Conservation (phyloP, 305 asterid species). For the Fraxinus paxiana region DNA sequence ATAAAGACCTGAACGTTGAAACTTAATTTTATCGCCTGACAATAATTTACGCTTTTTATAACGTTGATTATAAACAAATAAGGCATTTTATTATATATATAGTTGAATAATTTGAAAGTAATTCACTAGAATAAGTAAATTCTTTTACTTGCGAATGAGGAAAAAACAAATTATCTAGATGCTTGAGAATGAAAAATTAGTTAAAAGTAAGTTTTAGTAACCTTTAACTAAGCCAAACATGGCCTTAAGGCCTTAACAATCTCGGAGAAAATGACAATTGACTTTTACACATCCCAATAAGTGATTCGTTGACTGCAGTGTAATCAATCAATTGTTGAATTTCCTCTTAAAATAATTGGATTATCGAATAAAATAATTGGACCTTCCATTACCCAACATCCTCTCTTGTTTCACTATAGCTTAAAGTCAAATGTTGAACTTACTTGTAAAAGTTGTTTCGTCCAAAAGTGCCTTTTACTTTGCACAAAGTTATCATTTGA, state of each 20-base stretch:
- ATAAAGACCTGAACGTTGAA: not conserved
- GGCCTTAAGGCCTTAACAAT: not conserved
- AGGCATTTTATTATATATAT: not conserved
- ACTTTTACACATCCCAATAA: conserved; percentile 7
- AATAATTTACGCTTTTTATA: no score
- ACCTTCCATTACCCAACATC: conserved; percentile 21
- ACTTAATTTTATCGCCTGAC: no score
- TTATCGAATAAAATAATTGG: conserved; percentile 27
- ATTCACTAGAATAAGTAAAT: conserved; percentile 21
- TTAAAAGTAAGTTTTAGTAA: not conserved
- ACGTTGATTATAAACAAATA: not conserved
- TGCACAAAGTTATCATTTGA: not conserved
- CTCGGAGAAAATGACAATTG: not conserved
- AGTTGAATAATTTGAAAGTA: not conserved
- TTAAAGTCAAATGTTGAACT: conserved; percentile 51
- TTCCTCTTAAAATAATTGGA: conserved; percentile 12
- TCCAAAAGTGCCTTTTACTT: conserved; percentile 9
- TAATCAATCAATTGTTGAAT: conserved; percentile 21
- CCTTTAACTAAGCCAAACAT: not conserved
- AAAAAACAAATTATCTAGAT: not conserved
- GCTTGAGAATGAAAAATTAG: not conserved
- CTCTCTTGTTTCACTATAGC: not conserved
- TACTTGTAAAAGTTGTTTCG: conserved; percentile 38
- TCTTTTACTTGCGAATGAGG: not conserved
- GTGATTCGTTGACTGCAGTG: conserved; percentile 14